Conservation (phyloP, 345 rosid species). For the Laguncularia racemosa region DNA sequence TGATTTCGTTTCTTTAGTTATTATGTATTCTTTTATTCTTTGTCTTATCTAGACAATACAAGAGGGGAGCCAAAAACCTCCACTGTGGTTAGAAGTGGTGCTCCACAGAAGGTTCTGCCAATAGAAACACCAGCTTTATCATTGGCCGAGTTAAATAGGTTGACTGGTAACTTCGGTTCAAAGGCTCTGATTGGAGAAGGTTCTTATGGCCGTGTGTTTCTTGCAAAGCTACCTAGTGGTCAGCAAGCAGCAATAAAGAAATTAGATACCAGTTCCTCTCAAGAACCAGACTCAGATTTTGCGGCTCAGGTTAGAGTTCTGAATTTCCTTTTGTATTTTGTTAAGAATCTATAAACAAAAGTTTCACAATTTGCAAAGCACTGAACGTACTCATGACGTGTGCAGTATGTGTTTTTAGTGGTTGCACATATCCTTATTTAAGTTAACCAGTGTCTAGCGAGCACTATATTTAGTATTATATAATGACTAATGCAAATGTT, state of each 20-base stretch:
- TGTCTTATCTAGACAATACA: constrained; percentile 26
- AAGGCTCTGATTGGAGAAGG: constrained; percentile 95
- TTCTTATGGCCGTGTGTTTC: constrained; percentile 91
- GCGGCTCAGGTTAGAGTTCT: constrained; percentile 54
- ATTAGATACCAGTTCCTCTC: constrained; percentile 68
- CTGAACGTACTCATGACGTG: neutral
- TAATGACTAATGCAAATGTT: no score
- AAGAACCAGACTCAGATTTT: constrained; percentile 80
- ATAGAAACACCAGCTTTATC: constrained; percentile 65
- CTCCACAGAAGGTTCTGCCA: constrained; percentile 67
- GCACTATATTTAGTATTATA: no score
- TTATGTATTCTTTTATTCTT: neutral
- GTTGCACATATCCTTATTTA: no score
- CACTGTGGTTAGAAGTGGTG: constrained; percentile 49
- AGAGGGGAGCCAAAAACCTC: constrained; percentile 72
- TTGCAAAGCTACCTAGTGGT: constrained; percentile 45
- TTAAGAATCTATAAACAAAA: no score
- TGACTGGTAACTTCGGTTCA: constrained; percentile 58
- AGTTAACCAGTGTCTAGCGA: no score
- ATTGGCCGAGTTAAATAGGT: constrained; percentile 59
- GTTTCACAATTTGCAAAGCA: no score
- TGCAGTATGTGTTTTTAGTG: no score
- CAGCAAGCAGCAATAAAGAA: constrained; percentile 73
- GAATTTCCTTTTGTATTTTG: neutral
- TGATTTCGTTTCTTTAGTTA: neutral